Base-by-base conservation (phyloP, 805 yeast genomes). In the Brettanomyces anomalus region DNA sequence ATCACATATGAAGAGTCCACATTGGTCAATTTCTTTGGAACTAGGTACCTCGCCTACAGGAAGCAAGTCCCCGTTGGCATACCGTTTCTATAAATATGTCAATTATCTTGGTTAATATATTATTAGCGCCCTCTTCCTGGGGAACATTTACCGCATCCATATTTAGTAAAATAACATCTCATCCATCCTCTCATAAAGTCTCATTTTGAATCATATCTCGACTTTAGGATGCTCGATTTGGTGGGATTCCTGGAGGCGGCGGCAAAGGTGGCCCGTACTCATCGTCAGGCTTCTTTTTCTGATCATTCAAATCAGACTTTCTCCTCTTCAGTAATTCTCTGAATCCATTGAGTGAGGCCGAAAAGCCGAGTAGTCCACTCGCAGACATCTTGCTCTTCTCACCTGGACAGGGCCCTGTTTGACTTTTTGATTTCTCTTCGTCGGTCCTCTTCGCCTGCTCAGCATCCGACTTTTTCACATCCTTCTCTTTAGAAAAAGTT, bases 1-100 rank as follows among this genome's bases (percentile, higher is more conserved):
- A 86, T 93, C 32, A 55, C 42, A 15, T 76, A 64, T 37, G 98
- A 93, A 62, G 98, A 93, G 56, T 54, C 49, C 30, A 73, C 68
- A 41, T 60, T 93, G 46, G 57, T 77, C 7, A 52, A 63, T 17
- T 89, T 90, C 57, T 93, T 90, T 59, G 90, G 88, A 1, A 60
- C 70, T 2, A 75, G 74, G 5, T 93, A 90, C 57, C 45, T 50
- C 0, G 48, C 56, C 0, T 90, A 88, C 59, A 72, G 61, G 47
- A 43, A 55, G 5, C 50, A 48, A 2, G 78, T 81, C 0, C 65
- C 70, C 2, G 74, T 80, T 0, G 72, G 79, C 38, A 82, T 90
- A 32, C 95, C 95, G 0, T 79, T 81, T 48, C 65, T 78, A 37
- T 40, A 36, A 24, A 32, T 7, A 32, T 10, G 18, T 30, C 19